Base-by-base conservation (phyloP, 164 flowering plant species). In the Macadamia integrifolia region DNA sequence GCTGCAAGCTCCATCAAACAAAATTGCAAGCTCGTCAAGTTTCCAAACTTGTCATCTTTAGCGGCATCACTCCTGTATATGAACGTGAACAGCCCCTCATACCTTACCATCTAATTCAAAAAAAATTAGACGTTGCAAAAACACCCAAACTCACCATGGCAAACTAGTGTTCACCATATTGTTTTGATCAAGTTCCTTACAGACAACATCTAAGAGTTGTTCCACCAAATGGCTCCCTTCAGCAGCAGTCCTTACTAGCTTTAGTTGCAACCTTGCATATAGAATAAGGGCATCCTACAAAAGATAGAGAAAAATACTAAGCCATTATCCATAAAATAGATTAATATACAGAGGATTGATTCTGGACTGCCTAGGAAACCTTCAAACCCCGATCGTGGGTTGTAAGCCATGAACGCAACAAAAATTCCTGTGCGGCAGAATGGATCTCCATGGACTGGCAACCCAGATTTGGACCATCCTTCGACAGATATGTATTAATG, bases 381-480 rank as follows among this genome's bases (percentile, higher is more conserved):
- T 90, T 95, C 63, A 92, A 84, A 50, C 80, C 74, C 56, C 84
- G 82, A 74, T 95, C 97, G 83, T 82, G 90, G 60, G 87, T 84
- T 65, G 86, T 77, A 43, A 82, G 75, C 97, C 98, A 95, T 74
- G 72, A 78, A 50, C 80, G 87, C 53, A 87, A 88, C 40, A 92
- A 82, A 80, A 91, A 88, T 11, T 83, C 82, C 59, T 82, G 84
- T 66, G 85, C 72, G 46, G 90, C 80, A 61, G 82, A 72, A 80
- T 95, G 97, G 78, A 95, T 88, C 74, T 89, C 84, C 79, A 88
- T 66, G 35, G 83, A 77, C 65, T 70, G 72, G 65, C 64, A 67
- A 5, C 91, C 96, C 74, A 95, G 73, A 77, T 95, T 95, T 29
- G 98, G 96, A 61, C 99, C 99, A 82, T 95, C 97, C 80, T 79